Conservation (phyloP, 2,329 filamentous ascomycete genomes). For the Epichloe festucae region DNA sequence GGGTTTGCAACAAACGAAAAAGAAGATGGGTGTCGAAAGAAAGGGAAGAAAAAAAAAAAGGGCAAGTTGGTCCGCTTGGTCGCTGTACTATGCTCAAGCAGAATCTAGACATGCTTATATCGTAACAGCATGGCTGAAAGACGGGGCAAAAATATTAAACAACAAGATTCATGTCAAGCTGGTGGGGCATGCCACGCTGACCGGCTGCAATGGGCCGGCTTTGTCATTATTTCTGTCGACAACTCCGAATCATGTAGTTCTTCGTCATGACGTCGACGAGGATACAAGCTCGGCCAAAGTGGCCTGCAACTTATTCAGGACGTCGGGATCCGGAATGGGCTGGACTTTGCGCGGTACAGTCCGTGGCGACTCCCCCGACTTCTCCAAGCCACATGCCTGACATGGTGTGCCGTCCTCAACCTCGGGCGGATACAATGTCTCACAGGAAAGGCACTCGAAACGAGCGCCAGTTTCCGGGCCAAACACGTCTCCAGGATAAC, state of each 20-base stretch:
- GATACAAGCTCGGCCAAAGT: constrained; percentile 34
- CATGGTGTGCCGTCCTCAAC: constrained; percentile 42
- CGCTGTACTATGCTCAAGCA: background rate
- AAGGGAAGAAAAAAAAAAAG: background rate
- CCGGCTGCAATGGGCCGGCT: too few relatives aligned
- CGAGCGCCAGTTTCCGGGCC: constrained; percentile 37
- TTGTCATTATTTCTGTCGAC: too few relatives aligned
- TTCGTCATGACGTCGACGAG: background rate
- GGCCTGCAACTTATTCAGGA: constrained; percentile 43
- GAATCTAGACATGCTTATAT: background rate
- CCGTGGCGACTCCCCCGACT: constrained; percentile 47
- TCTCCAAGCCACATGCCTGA: constrained; percentile 44
- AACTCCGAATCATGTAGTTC: too few relatives aligned
- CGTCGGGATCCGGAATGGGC: constrained; percentile 46
- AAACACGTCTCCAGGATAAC: constrained; percentile 55
- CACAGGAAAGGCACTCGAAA: constrained; percentile 51
- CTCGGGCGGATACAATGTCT: constrained; percentile 38
- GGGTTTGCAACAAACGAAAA: background rate
- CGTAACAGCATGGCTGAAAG: background rate
- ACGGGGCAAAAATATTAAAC: background rate
- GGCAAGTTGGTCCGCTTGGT: background rate
- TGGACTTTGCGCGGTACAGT: constrained; percentile 47
- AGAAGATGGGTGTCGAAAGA: background rate
- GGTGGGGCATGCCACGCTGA: background rate
- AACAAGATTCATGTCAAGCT: background rate